Conservation (phyloP, 202 grass and related monocot genomes). For the Musa balbisiana region DNA sequence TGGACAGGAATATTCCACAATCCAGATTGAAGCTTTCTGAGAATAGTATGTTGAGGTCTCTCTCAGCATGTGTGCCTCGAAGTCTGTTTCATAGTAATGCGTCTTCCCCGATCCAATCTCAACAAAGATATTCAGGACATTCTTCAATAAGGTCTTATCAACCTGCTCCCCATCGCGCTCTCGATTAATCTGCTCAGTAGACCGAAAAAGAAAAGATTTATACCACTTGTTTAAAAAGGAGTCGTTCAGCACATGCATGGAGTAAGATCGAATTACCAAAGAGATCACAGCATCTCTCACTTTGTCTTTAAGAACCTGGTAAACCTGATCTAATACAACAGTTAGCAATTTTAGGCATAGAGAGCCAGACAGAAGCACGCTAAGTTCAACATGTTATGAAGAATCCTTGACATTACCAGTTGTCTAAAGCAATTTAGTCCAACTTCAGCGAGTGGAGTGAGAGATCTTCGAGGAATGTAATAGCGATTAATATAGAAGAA, state of each 20-base stretch:
- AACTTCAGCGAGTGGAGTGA: conserved; percentile 66
- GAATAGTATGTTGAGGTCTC: conserved; percentile 85
- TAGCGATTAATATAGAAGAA: conserved; percentile 89
- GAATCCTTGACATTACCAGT: conserved; percentile 36
- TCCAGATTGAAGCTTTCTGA: conserved; percentile 91
- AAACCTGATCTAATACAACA: conserved; percentile 43
- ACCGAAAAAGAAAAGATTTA: neutral
- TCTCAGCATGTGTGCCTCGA: conserved; percentile 79
- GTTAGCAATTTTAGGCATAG: too few relatives aligned
- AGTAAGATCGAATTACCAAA: conserved; percentile 41
- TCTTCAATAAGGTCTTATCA: conserved; percentile 82
- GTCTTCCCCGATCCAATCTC: conserved; percentile 78
- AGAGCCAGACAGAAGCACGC: too few relatives aligned
- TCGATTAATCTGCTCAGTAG: conserved; percentile 65
- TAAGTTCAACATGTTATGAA: neutral
- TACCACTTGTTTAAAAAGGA: too few relatives aligned
- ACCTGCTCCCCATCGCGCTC: conserved; percentile 91
- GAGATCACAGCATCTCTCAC: conserved; percentile 79
- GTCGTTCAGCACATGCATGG: too few relatives aligned
- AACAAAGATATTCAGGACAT: conserved; percentile 93
- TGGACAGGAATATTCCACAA: conserved; percentile 83
- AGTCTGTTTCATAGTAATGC: conserved; percentile 74
- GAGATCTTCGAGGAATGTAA: conserved; percentile 83
- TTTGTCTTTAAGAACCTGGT: conserved; percentile 69
- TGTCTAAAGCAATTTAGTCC: conserved; percentile 77